phyloP scores from a whole-genome alignment of 805 yeast species.

The Cyberlindnera suaveolens region DNA sequence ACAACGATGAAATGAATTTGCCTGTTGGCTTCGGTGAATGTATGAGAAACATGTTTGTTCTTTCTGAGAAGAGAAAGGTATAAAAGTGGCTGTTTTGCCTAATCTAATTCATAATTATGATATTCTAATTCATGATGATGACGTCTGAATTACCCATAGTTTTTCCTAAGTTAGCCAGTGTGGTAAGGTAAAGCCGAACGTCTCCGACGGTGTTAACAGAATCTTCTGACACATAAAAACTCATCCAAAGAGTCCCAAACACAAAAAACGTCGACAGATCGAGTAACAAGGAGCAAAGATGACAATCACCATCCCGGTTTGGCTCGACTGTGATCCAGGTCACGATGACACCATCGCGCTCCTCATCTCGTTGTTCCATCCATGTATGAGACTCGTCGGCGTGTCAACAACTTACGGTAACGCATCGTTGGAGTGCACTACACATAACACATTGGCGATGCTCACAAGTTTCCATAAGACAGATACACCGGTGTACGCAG shows the following conservation, averaged over 20 bases:
- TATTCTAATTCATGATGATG: no score
- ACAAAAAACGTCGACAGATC: no score
- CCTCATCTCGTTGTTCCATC: constrained; percentile 53
- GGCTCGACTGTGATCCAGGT: constrained; percentile 93
- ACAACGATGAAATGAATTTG: constrained; percentile 22
- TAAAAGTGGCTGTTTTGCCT: not conserved
- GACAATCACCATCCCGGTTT: constrained; percentile 46
- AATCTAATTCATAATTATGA: no score
- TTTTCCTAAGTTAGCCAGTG: no score
- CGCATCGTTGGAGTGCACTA: constrained; percentile 44
- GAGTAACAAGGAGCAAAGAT: not conserved
- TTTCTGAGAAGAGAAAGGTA: constrained; percentile 10
- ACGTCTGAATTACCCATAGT: no score
- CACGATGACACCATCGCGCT: constrained; percentile 84
- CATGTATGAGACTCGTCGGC: constrained; percentile 32
- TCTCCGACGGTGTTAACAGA: no score
- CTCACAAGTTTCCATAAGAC: constrained; percentile 46
- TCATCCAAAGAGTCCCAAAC: no score
- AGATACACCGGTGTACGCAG: constrained; percentile 58
- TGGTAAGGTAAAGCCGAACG: no score
- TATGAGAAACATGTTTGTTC: constrained; percentile 6
- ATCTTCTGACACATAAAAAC: no score
- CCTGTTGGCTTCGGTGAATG: constrained; percentile 6
- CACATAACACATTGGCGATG: constrained; percentile 61
- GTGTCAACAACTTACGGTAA: constrained; percentile 36